Base-by-base conservation (phyloP, 768 basidiomycete species). In the Tricholoma matsutake region DNA sequence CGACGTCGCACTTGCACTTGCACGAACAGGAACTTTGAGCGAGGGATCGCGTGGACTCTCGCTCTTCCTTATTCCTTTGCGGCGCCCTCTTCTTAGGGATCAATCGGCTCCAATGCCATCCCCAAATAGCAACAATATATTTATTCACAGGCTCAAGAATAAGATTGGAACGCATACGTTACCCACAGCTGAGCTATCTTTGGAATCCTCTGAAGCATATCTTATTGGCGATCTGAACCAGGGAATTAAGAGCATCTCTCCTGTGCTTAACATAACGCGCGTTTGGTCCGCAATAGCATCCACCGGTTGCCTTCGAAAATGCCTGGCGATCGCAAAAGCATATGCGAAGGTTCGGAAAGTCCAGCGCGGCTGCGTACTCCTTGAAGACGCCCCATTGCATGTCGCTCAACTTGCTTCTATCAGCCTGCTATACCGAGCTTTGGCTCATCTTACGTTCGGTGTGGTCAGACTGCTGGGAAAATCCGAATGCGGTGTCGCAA, bases 241-340 rank as follows among this genome's bases (percentile, higher is more conserved):
- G 20, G 91, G 91, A 18, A 81, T 92, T 59, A 85, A 84, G 69
- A 78, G 75, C 61, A 90, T 91, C 59, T 75, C 86, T 3, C 83
- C 89, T 0, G 85, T 91, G 7, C 83, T 92, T 39, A 90, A 89
- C 71, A 90, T 92, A 69, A 91, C 90, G 0, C 87, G 90, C 3
- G 69, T 90, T 4, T 84, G 89, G 75, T 88, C 84, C 4, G 81
- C 87, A 5, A 76, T 84, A 13, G 72, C 76, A 14, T 83, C 83
- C 3, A 72, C 85, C 16, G 86, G 87, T 2, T 73, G 76, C 54
- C 70, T 93, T 25, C 82, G 85, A 59, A 84, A 84, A 64, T 84
- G 83, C 60, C 80, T 92, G 25, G 78, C 84, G 29, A 85, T 89
- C 54, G 88, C 88, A 6, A 81, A 82, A 7, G 78, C 86, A 13